Conservation (phyloP, 495 filamentous ascomycete species). For the Penicillium bialowiezense region DNA sequence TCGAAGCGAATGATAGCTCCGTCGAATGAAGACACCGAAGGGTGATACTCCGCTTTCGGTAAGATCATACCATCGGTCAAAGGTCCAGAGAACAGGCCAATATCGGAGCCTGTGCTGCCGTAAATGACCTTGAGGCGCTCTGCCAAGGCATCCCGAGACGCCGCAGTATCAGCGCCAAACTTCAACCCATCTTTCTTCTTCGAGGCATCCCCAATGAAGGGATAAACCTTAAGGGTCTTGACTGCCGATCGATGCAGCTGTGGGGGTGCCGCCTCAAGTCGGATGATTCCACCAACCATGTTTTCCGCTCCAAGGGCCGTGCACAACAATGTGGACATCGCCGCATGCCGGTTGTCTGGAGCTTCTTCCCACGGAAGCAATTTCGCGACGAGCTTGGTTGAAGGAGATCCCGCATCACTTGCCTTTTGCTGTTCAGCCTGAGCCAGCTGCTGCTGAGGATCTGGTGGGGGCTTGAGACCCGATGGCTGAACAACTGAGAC, state of each 20-base stretch:
- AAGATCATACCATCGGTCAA: slow-evolving; percentile 86
- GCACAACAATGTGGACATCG: slow-evolving; percentile 74
- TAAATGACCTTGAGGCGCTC: slow-evolving; percentile 49
- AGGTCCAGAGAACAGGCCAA: slow-evolving; percentile 74
- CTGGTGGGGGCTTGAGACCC: slow-evolving; percentile 68
- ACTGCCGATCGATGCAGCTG: slow-evolving; percentile 53
- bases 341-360: slow-evolving; percentile 72
- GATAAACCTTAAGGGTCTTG: slow-evolving; percentile 67
- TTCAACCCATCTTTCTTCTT: slow-evolving; percentile 65
- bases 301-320: slow-evolving; percentile 63
- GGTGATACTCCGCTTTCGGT: slow-evolving; percentile 40
- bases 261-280: slow-evolving; percentile 71
- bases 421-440: slow-evolving; percentile 53
- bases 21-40: slow-evolving; percentile 39
- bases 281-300: slow-evolving; percentile 83
- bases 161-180: slow-evolving; percentile 84
- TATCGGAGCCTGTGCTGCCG: slow-evolving; percentile 35
- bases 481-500: slow-evolving; percentile 80
- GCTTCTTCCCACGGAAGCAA: slow-evolving; percentile 80
- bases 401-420: slow-evolving; percentile 55
- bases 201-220: slow-evolving; percentile 58
- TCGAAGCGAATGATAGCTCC: slow-evolving; percentile 81
- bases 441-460: slow-evolving; percentile 68
- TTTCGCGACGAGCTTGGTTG: slow-evolving; percentile 72
- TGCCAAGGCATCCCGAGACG: slow-evolving; percentile 65